Base-by-base conservation (phyloP, 2,329 filamentous ascomycete species). In the Orbilia quercus region DNA sequence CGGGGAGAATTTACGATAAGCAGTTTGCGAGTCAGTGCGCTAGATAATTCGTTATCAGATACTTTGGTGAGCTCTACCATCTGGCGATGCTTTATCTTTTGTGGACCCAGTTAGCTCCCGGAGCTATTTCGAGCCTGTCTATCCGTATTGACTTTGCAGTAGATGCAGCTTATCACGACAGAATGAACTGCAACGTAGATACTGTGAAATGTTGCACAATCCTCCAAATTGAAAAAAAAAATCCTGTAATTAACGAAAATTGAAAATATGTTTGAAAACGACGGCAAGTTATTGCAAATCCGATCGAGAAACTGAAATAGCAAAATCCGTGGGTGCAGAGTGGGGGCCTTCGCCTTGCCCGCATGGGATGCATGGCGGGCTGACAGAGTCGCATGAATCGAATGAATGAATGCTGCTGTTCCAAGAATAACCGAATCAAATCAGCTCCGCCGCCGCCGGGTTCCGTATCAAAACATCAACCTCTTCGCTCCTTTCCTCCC, bases 11-110 rank as follows among this genome's bases (percentile, higher is more conserved):
- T 36, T 18, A 1, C 34, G 66, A 71, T 71, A 71, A 71, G 57
- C 31, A 50, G 25, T 45, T 16, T 31, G 4, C 5, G 25, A 53
- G 18, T 7, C 20, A 53, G 25, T 31, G 40, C 60, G 69, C 69
- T 73, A 73, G 69, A 66, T 47, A 73, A 73, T 38, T 55, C 55
- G 69, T 66, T 73, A 73, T 73, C 69, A 55, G 47, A 12, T 22
- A 45, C 7, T 36, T 12, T 18, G 5, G 42, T 48, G 67, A 72
- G 67, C 67, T 65, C 59, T 51, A 34, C 11, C 22, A 45, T 3
- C 34, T 18, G 57, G 28, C 57, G 55, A 60, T 54, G 25, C 36
- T 47, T 54, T 65, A 65, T 72, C 59, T 54, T n/a, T 36, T 36
- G 18, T 9, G 63, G 63, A 59, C 53, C 63, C 63, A 51, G 51